Evolutionary conservation across 768 basidiomycete species (phyloP).

Genomic region (Phanerochaete carnosa): DNA sequence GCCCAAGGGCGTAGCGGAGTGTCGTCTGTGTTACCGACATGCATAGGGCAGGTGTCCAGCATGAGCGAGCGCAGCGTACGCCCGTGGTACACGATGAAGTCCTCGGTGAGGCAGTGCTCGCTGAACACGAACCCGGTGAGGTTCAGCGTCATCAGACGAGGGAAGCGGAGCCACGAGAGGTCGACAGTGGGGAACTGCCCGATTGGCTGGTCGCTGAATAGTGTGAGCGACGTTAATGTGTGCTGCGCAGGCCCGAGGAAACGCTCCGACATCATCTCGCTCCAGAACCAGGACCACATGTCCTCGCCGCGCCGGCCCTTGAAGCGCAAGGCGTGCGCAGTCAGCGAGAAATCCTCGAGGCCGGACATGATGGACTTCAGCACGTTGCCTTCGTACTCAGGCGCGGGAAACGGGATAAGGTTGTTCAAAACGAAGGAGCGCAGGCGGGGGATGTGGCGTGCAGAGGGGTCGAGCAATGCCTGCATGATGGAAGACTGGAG

Average conservation of each 20-base stretch:
- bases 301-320: constrained; percentile 6
- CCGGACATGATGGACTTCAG: constrained; percentile 7
- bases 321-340: constrained; percentile 10
- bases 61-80: constrained; percentile 10
- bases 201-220: constrained; percentile 19
- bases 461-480: neutral
- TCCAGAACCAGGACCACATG: constrained; percentile 16
- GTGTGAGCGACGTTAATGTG: constrained; percentile 14
- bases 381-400: constrained; percentile 1
- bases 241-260: constrained; percentile 15
- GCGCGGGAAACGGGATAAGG: constrained; percentile 13
- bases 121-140: constrained; percentile 16
- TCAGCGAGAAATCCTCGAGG: constrained; percentile 3
- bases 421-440: constrained; percentile 11
- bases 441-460: constrained; percentile 4
- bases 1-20: constrained; percentile 11
- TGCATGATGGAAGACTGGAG: constrained; percentile 12
- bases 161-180: constrained; percentile 17
- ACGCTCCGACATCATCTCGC: constrained; percentile 12
- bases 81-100: constrained; percentile 16
- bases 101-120: constrained; percentile 6
- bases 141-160: constrained; percentile 9
- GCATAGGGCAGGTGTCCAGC: constrained; percentile 20
- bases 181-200: constrained; percentile 13
- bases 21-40: neutral